Evolutionary conservation across 139 green algal species (phyloP).

Genomic region (Micromonas commoda): DNA sequence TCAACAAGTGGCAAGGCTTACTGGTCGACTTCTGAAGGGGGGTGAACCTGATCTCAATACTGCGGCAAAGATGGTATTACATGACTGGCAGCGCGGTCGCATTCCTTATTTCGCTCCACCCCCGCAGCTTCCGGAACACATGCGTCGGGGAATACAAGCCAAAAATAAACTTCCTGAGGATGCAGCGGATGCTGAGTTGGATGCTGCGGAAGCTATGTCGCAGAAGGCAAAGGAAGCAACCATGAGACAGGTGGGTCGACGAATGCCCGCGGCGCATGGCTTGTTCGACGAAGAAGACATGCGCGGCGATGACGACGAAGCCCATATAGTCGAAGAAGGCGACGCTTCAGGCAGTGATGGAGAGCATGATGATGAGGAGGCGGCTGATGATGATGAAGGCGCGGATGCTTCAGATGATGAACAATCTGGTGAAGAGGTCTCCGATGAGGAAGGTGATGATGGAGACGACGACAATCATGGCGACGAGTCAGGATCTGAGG

Average conservation of each 20-base stretch:
- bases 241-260: slow-evolving; percentile 4
- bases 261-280: slow-evolving; percentile 25
- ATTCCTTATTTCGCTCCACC: slow-evolving; percentile 94
- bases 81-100: slow-evolving; percentile 96
- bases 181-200: slow-evolving; percentile 34
- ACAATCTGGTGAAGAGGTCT: slow-evolving; percentile 21
- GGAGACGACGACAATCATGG: slow-evolving; percentile 7
- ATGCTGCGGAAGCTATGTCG: slow-evolving; percentile 12
- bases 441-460: slow-evolving; percentile 30
- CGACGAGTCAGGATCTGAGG: background rate
- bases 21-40: slow-evolving; percentile 65
- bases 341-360: slow-evolving; percentile 26
- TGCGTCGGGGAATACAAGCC: background rate
- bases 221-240: background rate
- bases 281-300: slow-evolving; percentile 24
- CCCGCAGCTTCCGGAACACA: slow-evolving; percentile 22
- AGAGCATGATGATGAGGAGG: slow-evolving; percentile 28
- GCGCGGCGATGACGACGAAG: slow-evolving; percentile 19
- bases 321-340: slow-evolving; percentile 5
- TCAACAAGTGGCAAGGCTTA: slow-evolving; percentile 61
- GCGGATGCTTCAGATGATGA: slow-evolving; percentile 29
- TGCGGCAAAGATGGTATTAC: slow-evolving; percentile 88
- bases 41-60: slow-evolving; percentile 94
- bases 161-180: slow-evolving; percentile 23
- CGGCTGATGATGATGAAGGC: slow-evolving; percentile 35